Conservation (phyloP, 2,329 filamentous ascomycete species). For the Colletotrichum spinosum region DNA sequence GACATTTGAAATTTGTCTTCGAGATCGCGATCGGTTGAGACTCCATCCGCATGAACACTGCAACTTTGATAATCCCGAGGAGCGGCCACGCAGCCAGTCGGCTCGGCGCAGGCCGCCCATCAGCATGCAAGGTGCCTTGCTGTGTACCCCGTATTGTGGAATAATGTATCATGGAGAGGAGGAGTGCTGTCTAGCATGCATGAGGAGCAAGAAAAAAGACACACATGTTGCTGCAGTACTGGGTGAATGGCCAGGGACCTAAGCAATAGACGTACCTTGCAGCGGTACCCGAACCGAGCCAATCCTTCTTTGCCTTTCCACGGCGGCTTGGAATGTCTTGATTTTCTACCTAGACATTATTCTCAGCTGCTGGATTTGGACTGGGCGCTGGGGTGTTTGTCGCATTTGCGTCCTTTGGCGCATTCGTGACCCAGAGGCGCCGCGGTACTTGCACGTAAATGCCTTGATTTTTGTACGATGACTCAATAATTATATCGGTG, state of each 20-base stretch:
- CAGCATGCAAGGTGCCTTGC: constrained; percentile 21
- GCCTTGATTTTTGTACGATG: constrained; percentile 21
- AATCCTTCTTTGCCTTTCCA: constrained; percentile 11
- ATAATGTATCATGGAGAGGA: background rate
- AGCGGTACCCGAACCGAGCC: constrained; percentile 1
- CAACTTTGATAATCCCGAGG: constrained; percentile 11
- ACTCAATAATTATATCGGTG: background rate
- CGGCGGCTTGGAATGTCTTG: background rate
- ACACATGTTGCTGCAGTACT: background rate
- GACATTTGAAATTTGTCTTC: background rate
- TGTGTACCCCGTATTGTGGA: constrained; percentile 26
- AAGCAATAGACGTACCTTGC: constrained; percentile 15
- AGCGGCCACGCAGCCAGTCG: constrained; percentile 15
- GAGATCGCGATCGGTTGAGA: constrained; percentile 17
- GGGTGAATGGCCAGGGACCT: too few species aligned
- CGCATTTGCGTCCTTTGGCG: constrained; percentile 10
- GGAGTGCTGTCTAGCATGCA: constrained; percentile 7
- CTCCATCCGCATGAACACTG: constrained; percentile 35
- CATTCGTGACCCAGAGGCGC: background rate
- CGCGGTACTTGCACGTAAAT: constrained; percentile 7
- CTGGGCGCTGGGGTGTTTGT: constrained; percentile 27
- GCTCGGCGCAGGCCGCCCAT: constrained; percentile 14
- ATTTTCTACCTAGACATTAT: background rate
- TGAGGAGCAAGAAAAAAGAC: constrained; percentile 16
- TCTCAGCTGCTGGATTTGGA: constrained; percentile 29